Base-by-base conservation (phyloP, 495 filamentous ascomycete species). In the Cairneyella variabilis region DNA sequence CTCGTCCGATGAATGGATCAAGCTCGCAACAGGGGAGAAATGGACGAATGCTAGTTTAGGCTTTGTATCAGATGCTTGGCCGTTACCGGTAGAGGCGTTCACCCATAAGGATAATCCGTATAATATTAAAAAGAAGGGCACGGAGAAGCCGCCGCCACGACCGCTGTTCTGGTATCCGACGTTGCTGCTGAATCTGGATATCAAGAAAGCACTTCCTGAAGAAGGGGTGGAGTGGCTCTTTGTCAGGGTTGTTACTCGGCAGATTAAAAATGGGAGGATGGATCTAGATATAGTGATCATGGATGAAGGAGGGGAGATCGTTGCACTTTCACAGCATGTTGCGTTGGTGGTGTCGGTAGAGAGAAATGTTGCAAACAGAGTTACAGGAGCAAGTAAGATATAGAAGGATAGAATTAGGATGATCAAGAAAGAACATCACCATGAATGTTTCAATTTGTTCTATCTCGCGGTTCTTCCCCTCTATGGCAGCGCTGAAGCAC, bases 91-190 rank as follows among this genome's bases (percentile, higher is more conserved):
- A 32, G 76, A 82, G 60, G 62, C 61, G 11, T 56, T 46, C 28
- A 16, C 45, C 7, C 39, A 36, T 23, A 44, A 42, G 0, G 27
- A 34, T 3, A 58, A 58, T 26, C 65, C 44, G 65, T 75, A 48
- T 16, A 63, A 44, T 36, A 55, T 23, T 49, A 60, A 39, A 42
- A 50, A 54, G 18, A 26, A 51, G 20, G 61, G 58, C 18, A 43
- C 45, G 22, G 20, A 58, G 30, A 43, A 56, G 32, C 23, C 54
- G 30, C 39, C 52, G 32, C 6, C 14, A 14, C 23, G 54, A 34
- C 8, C 68, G 66, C 45, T 48, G 26, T 77, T 76, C 60, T 92
- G 90, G 90, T 92, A 91, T 69, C 89, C 88, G 0, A 95, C 88
- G 2, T 67, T 93, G 14, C 73, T 85, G 18, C 66, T 90, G 66